Conservation (phyloP, 2,329 filamentous ascomycete species). For the Blastomyces emzantsi region DNA sequence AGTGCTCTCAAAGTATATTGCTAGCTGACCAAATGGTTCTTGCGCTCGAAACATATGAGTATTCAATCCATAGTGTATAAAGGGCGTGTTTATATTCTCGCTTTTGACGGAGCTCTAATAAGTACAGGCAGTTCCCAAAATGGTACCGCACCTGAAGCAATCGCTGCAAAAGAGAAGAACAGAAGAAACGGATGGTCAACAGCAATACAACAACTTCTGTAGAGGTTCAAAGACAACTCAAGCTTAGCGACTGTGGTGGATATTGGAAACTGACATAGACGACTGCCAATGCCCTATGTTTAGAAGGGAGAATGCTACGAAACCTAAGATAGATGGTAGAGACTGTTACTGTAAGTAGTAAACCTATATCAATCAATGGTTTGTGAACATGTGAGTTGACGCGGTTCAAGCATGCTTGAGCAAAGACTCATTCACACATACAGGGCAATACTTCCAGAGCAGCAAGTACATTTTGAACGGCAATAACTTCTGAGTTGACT, state of each 20-base stretch:
- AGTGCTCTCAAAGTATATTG: background rate
- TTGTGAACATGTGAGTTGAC: background rate
- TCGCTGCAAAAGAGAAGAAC: too few relatives aligned
- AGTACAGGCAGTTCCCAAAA: too few relatives aligned
- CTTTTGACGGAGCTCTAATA: background rate
- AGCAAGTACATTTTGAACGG: too few relatives aligned
- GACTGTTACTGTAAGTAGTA: background rate
- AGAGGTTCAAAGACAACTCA: too few relatives aligned
- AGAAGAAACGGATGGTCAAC: too few relatives aligned
- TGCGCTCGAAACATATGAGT: too few relatives aligned
- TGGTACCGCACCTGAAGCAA: too few relatives aligned
- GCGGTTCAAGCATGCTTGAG: background rate
- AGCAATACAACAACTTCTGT: too few relatives aligned
- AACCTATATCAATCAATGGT: background rate
- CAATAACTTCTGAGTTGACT: background rate
- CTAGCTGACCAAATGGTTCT: background rate
- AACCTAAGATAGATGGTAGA: background rate
- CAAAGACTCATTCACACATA: too few relatives aligned
- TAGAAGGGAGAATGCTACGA: background rate
- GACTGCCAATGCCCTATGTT: too few relatives aligned
- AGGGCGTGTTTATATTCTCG: background rate
- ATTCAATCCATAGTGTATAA: background rate
- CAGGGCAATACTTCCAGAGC: background rate
- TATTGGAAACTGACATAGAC: too few relatives aligned
- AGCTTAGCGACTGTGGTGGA: too few relatives aligned